Conservation (phyloP, 306 rosid species). For the Medicago ruthenica region DNA sequence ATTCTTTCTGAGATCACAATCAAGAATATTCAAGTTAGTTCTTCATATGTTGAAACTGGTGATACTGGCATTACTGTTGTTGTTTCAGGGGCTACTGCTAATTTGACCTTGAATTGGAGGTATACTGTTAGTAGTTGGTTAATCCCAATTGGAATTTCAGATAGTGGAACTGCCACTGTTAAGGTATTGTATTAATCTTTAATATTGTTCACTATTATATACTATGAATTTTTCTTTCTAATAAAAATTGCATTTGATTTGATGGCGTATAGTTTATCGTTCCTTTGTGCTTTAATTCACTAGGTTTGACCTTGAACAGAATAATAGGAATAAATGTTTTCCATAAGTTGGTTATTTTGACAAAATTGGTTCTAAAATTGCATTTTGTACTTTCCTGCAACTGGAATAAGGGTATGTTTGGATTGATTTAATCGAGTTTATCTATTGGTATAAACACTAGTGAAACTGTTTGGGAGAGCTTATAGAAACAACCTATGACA, state of each 20-base stretch:
- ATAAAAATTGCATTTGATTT: slow-evolving; percentile 17
- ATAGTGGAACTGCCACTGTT: slow-evolving; percentile 74
- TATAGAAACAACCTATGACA: neutral
- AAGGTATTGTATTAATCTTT: slow-evolving; percentile 47
- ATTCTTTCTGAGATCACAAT: slow-evolving; percentile 71
- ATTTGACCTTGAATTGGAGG: slow-evolving; percentile 71
- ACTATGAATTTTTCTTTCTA: neutral
- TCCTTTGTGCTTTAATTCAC: slow-evolving; percentile 9
- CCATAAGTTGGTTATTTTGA: slow-evolving; percentile 33
- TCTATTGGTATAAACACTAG: neutral
- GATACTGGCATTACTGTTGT: slow-evolving; percentile 63
- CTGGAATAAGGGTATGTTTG: neutral
- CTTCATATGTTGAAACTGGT: slow-evolving; percentile 71
- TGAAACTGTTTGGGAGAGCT: too few species aligned
- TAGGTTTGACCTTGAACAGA: slow-evolving; percentile 24
- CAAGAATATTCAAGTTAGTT: slow-evolving; percentile 51
- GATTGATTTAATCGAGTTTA: neutral
- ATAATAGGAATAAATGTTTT: slow-evolving; percentile 17
- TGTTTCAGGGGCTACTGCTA: slow-evolving; percentile 82
- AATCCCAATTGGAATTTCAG: slow-evolving; percentile 66
- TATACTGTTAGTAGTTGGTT: slow-evolving; percentile 66
- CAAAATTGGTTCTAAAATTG: neutral
- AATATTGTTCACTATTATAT: slow-evolving; percentile 25
- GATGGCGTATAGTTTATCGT: neutral
- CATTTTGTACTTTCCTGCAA: neutral